Evolutionary conservation across 305 asterid genomes (phyloP).

Genomic region (Stenogyne calaminthoides): DNA sequence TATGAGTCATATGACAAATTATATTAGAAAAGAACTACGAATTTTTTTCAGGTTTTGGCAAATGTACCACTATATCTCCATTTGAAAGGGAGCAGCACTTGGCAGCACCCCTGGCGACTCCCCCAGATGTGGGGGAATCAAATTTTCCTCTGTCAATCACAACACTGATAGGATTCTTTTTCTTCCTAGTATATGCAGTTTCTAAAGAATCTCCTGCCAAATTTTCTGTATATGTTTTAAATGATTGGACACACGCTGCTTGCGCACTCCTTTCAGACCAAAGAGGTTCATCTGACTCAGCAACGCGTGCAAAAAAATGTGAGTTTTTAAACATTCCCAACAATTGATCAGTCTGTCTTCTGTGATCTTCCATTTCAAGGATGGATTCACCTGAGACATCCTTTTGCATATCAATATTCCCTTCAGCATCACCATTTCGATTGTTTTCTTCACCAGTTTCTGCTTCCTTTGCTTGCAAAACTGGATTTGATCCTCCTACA

Average conservation of each 20-base stretch:
- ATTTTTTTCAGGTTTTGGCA: constrained; percentile 30
- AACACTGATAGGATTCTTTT: constrained; percentile 51
- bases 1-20: background rate
- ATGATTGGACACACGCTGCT: constrained; percentile 35
- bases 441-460: constrained; percentile 40
- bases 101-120: constrained; percentile 86
- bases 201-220: constrained; percentile 45
- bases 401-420: constrained; percentile 42
- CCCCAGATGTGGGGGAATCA: constrained; percentile 84
- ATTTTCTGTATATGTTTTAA: constrained; percentile 46
- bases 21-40: constrained; percentile 6
- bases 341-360: constrained; percentile 62
- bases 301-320: constrained; percentile 85
- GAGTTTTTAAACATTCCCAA: constrained; percentile 70
- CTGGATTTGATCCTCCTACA: constrained; percentile 39
- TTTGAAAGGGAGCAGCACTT: constrained; percentile 80
- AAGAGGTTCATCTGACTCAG: constrained; percentile 80
- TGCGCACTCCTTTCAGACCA: constrained; percentile 80
- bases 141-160: constrained; percentile 78
- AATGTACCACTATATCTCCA: constrained; percentile 98
- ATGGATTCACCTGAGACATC: constrained; percentile 71
- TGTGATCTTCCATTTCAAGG: constrained; percentile 75
- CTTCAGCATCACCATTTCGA: constrained; percentile 38
- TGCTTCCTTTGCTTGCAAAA: constrained; percentile 35
- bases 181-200: constrained; percentile 32